These are phyloP conservation scores for Candida dajiaensis DNA, from an alignment of 805 yeast species.

Conservation along the genomic window DNA sequence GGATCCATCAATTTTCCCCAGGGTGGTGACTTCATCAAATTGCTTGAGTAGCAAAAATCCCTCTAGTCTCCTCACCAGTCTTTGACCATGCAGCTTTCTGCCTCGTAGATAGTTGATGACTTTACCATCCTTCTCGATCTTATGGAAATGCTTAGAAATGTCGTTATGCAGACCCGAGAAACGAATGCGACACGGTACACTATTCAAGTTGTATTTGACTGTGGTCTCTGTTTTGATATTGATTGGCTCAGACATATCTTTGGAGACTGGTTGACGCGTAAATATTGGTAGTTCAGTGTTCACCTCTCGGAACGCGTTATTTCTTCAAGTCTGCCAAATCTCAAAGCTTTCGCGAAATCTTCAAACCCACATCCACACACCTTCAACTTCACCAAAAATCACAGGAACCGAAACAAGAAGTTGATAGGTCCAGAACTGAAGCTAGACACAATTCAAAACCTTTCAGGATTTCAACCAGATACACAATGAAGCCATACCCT, in stretches of 20 bases:
- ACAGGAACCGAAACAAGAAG: neutral
- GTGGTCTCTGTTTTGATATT: neutral
- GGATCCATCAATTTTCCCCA: constrained; percentile 12
- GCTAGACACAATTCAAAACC: too few relatives aligned
- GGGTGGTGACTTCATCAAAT: constrained; percentile 14
- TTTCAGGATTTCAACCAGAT: neutral
- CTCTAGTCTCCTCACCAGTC: constrained; percentile 4
- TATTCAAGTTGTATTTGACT: constrained; percentile 11
- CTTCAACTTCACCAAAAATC: neutral
- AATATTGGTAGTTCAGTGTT: too few relatives aligned
- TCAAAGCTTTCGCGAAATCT: too few relatives aligned
- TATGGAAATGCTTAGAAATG: constrained; percentile 14
- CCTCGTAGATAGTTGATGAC: constrained; percentile 29
- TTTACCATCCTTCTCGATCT: constrained; percentile 5
- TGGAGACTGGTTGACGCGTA: neutral
- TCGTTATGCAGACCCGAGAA: constrained; percentile 15
- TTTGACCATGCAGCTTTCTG: constrained; percentile 27
- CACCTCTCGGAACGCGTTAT: neutral
- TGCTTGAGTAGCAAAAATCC: constrained; percentile 20
- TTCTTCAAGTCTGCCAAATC: neutral
- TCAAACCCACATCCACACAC: neutral
- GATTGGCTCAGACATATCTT: constrained; percentile 1
- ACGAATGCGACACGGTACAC: constrained; percentile 24
- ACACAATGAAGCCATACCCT: constrained; percentile 11
- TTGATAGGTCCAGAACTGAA: too few relatives aligned